Conservation (phyloP, 306 rosid genomes). For the Astragalus membranaceus region DNA sequence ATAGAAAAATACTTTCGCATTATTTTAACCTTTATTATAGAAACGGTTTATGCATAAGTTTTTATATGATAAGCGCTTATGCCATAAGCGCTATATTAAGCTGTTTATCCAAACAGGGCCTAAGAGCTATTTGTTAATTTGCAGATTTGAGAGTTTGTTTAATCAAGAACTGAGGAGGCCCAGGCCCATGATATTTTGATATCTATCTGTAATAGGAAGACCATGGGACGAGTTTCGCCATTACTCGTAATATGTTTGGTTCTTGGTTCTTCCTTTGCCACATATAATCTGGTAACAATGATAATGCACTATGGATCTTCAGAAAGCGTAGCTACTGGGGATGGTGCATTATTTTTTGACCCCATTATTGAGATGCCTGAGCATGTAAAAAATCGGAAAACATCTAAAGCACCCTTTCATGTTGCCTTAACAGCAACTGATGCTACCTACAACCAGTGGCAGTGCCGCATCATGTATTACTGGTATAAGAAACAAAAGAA, state of each 20-base stretch:
- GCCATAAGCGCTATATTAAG: no score
- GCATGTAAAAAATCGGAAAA: conserved; percentile 40
- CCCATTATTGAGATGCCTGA: conserved; percentile 81
- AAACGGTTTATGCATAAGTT: no score
- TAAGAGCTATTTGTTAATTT: conserved; percentile 18
- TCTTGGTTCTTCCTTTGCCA: conserved; percentile 68
- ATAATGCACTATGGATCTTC: conserved; percentile 49
- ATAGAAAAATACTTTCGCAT: no score
- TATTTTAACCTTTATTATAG: no score
- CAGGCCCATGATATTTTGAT: conserved; percentile 28
- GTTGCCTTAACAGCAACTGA: conserved; percentile 90
- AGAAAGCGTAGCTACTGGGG: conserved; percentile 27
- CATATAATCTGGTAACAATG: conserved; percentile 66
- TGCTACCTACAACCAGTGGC: conserved; percentile 88
- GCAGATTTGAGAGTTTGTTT: conserved; percentile 24
- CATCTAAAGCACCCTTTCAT: conserved; percentile 57
- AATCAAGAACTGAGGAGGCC: conserved; percentile 24
- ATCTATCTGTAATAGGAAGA: conserved; percentile 43
- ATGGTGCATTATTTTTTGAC: conserved; percentile 34
- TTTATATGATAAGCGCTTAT: no score
- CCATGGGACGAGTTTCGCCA: conserved; percentile 60
- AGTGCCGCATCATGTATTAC: conserved; percentile 89
- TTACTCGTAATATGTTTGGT: conserved; percentile 58
- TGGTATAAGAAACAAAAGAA: conserved; percentile 72
- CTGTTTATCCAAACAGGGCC: no score